Conservation (phyloP, 139 green algal genomes). For the Zygnema cylindricum region DNA sequence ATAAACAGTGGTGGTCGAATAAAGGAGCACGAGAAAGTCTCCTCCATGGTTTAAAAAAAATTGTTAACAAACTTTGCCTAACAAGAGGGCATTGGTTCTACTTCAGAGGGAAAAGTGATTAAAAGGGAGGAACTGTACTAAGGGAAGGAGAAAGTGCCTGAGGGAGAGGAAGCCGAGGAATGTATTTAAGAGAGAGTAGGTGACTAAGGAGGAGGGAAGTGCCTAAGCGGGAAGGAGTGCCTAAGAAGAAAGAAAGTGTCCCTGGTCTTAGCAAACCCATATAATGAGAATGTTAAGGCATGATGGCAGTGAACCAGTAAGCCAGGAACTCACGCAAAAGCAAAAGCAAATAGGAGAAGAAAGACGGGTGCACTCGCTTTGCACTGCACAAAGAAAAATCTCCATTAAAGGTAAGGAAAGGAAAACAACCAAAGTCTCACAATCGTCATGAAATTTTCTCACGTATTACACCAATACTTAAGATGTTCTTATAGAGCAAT, state of each 20-base stretch:
- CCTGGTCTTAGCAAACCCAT: no score
- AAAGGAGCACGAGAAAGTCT: no score
- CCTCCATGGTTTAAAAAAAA: background rate
- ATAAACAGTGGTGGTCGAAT: no score
- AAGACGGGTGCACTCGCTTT: conserved; percentile 81
- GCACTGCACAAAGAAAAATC: conserved; percentile 15
- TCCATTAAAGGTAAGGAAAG: background rate
- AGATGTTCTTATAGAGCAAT: no score
- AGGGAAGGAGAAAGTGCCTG: background rate
- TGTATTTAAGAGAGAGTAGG: background rate
- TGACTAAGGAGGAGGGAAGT: background rate
- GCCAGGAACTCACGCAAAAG: conserved; percentile 44
- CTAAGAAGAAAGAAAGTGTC: background rate
- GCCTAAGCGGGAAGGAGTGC: background rate
- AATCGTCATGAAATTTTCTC: no score
- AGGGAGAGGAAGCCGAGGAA: background rate
- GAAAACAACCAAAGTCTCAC: background rate
- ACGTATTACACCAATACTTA: no score
- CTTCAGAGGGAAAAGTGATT: no score
- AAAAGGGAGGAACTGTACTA: background rate
- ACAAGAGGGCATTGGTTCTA: no score
- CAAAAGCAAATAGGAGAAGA: conserved; percentile 91
- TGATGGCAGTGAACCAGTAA: no score
- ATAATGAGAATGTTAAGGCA: no score
- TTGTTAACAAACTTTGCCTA: no score